A percentile compares a stretch with the other conserved stretches of the same genome.
phyloP scores from a whole-genome alignment of 805 yeast species.

The Zygosaccharomyces bailii region DNA sequence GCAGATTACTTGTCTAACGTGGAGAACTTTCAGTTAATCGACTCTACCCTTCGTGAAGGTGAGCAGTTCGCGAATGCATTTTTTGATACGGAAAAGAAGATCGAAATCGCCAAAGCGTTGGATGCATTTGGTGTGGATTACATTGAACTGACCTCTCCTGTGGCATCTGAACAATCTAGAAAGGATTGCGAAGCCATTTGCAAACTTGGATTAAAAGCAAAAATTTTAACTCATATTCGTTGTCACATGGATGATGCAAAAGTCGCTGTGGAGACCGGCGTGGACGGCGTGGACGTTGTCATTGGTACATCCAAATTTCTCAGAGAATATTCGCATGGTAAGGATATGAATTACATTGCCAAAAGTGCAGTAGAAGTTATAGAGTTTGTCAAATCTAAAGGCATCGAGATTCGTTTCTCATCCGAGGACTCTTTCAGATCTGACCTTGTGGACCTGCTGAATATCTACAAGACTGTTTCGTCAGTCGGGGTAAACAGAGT shows the following conservation, averaged over 20 bases:
- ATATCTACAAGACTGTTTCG: slow-evolving; percentile 94
- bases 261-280: slow-evolving; percentile 97
- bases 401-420: slow-evolving; percentile 93
- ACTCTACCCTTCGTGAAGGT: slow-evolving; percentile 95
- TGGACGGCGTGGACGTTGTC: slow-evolving; percentile 97
- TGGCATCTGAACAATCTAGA: slow-evolving; percentile 92
- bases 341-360: slow-evolving; percentile 97
- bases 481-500: slow-evolving; percentile 97
- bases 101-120: slow-evolving; percentile 93
- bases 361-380: slow-evolving; percentile 94
- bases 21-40: slow-evolving; percentile 82
- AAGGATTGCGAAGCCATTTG: slow-evolving; percentile 96
- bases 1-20: slow-evolving; percentile 90
- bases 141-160: slow-evolving; percentile 96
- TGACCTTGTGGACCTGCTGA: slow-evolving; percentile 89
- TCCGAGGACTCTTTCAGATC: slow-evolving; percentile 98
- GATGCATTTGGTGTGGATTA: slow-evolving; percentile 98
- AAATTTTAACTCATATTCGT: slow-evolving; percentile 93
- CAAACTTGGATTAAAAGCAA: slow-evolving; percentile 92
- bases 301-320: slow-evolving; percentile 95
- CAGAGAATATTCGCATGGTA: slow-evolving; percentile 94
- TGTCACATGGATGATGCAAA: slow-evolving; percentile 99
- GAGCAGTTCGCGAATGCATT: slow-evolving; percentile 98
- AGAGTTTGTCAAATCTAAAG: slow-evolving; percentile 94
- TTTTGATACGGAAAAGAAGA: slow-evolving; percentile 89